Conservation (phyloP, 768 basidiomycete species). For the Rhizopogon vinicolor region DNA sequence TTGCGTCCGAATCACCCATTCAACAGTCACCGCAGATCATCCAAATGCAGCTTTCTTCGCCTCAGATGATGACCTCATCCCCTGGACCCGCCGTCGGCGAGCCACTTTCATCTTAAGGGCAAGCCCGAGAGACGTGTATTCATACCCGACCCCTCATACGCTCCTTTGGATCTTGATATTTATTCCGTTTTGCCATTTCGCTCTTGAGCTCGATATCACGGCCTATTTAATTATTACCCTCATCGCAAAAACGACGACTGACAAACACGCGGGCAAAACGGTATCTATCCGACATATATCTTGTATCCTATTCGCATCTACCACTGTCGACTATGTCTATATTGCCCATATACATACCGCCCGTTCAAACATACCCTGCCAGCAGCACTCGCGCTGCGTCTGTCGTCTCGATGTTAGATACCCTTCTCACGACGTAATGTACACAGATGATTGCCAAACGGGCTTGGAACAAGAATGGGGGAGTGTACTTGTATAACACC, state of each 20-base stretch:
- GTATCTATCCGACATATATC: constrained; percentile 17
- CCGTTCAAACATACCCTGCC: constrained; percentile 7
- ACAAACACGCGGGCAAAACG: constrained; percentile 10
- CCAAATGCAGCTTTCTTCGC: constrained; percentile 20
- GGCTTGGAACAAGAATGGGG: constrained; percentile 29
- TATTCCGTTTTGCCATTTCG: constrained; percentile 25
- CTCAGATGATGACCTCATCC: constrained; percentile 19
- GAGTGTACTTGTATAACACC: constrained; percentile 21
- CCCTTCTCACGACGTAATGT: constrained; percentile 19
- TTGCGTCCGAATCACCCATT: constrained; percentile 19
- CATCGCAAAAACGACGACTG: constrained; percentile 18
- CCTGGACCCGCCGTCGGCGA: constrained; percentile 14
- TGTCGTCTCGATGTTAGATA: constrained; percentile 30
- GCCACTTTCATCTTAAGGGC: constrained; percentile 14
- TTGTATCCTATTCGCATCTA: constrained; percentile 22
- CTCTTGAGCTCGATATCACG: constrained; percentile 18
- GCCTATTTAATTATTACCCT: constrained; percentile 25
- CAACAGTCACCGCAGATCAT: constrained; percentile 17
- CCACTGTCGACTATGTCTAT: constrained; percentile 23
- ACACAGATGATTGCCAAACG: constrained; percentile 20
- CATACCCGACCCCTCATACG: not conserved
- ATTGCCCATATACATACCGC: constrained; percentile 25
- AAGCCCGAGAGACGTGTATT: not conserved
- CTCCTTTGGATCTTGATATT: constrained; percentile 17
- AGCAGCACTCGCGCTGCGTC: constrained; percentile 8